phyloP scores from a whole-genome alignment of 1,139 yeast species.

The Pichia sp. region DNA sequence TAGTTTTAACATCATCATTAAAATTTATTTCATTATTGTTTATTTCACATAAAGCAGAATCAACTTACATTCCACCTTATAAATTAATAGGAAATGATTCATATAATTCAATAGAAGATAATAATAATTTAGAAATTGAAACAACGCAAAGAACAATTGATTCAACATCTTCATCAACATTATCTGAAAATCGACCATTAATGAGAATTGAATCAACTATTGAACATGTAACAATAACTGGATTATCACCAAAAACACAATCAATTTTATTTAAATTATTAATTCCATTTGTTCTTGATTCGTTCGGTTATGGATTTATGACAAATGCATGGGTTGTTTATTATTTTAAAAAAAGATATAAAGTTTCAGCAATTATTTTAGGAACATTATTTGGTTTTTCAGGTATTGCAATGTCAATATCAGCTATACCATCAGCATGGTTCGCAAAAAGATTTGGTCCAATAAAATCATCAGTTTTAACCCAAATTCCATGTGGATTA shows the following conservation, averaged over 20 bases:
- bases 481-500: slow-evolving; percentile 73
- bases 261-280: slow-evolving; percentile 37
- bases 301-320: slow-evolving; percentile 84
- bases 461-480: slow-evolving; percentile 64
- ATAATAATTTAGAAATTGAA: not conserved
- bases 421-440: slow-evolving; percentile 67
- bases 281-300: slow-evolving; percentile 59
- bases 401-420: slow-evolving; percentile 51
- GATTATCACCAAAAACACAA: slow-evolving; percentile 32
- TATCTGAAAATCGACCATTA: slow-evolving; percentile 20
- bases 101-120: not conserved
- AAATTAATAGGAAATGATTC: slow-evolving; percentile 5
- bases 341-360: slow-evolving; percentile 49
- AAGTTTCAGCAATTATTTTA: slow-evolving; percentile 37
- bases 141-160: not conserved
- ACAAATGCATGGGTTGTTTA: slow-evolving; percentile 83
- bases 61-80: slow-evolving; percentile 21
- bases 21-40: slow-evolving; percentile 50
- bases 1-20: slow-evolving; percentile 48
- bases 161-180: slow-evolving; percentile 13
- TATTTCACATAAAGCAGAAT: slow-evolving; percentile 53
- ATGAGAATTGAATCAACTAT: slow-evolving; percentile 19
- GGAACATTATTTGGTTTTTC: slow-evolving; percentile 57
- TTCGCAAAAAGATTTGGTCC: slow-evolving; percentile 69
- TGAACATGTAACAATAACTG: slow-evolving; percentile 25